phyloP scores from a whole-genome alignment of 768 basidiomycete genomes.

The Lepiota venenata region DNA sequence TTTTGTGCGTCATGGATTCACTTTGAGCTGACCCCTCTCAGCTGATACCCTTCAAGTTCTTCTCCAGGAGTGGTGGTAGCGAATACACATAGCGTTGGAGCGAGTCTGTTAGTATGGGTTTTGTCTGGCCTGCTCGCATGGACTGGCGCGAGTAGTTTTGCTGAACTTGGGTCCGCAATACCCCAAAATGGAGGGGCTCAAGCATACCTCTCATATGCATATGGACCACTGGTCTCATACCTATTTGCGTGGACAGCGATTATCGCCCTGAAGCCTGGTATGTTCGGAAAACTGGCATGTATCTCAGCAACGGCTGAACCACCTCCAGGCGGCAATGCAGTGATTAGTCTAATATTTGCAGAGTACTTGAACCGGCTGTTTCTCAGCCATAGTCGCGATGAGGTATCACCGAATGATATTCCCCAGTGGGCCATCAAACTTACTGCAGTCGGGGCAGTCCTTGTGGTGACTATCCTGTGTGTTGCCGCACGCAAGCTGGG shows the following conservation, averaged over 20 bases:
- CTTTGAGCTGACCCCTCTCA: not conserved
- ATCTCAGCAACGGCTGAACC: not conserved
- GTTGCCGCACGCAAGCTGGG: constrained; percentile 76
- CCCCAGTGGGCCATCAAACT: constrained; percentile 92
- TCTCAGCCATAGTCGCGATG: constrained; percentile 68
- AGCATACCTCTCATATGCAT: constrained; percentile 86
- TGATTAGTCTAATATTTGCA: constrained; percentile 84
- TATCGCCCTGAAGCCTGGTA: constrained; percentile 82
- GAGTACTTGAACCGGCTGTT: constrained; percentile 92
- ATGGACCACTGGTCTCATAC: constrained; percentile 83
- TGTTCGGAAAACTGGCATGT: constrained; percentile 10
- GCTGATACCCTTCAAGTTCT: constrained; percentile 46
- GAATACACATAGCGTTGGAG: constrained; percentile 86
- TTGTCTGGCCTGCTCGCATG: constrained; percentile 82
- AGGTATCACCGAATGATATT: constrained; percentile 72
- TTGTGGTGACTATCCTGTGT: constrained; percentile 74
- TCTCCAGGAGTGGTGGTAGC: constrained; percentile 91
- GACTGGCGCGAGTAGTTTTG: constrained; percentile 95
- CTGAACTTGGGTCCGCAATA: constrained; percentile 87
- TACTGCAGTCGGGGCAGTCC: constrained; percentile 71
- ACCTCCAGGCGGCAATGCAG: constrained; percentile 64
- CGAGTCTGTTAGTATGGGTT: constrained; percentile 85
- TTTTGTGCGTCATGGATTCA: constrained; percentile 58
- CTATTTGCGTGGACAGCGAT: constrained; percentile 96
- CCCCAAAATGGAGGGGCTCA: constrained; percentile 73